Base-by-base conservation (phyloP, 495 filamentous ascomycete species). In the Xylaria acuta region DNA sequence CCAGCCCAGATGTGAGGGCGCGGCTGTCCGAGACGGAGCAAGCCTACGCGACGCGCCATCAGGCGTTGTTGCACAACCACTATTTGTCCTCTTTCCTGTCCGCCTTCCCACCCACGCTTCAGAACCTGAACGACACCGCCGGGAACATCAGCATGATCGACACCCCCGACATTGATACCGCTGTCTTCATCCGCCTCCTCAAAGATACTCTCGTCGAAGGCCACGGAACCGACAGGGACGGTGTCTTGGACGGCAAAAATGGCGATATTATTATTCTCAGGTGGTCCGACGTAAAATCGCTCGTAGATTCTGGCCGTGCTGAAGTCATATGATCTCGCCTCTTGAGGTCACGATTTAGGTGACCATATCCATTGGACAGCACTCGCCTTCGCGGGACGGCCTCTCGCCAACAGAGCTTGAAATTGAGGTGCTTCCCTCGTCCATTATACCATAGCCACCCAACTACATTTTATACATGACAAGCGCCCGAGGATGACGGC, bases 81-180 rank as follows among this genome's bases (percentile, higher is more conserved):
- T 98, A 94, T 79, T 83, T 90, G 20, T 85, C 89, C 1, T 92
- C 92, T 1, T 99, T 99, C 79, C 85, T 99, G 68, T 85, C 85
- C 0, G 87, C 90, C 34, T 99, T 99, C 73, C 95, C 96, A 36
- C 80, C 87, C 45, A 81, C 86, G 49, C 78, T 98, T 78, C 90
- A 93, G 78, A 87, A 92, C 76, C 82, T 99, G 64, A 94, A 98
- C 85, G 97, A 99, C 83, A 93, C 92, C 64, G 89, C 91, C 0
- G 95, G 93, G 1, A 94, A 94, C 2, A 91, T 94, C 69, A 93
- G 89, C 82, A 99, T 99, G 96, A 88, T 99, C 30, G 93, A 97
- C 73, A 84, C 87, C 1, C 96, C 96, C 9, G 97, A 98, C 82
- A 79, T 87, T 65, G 90, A 94, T 53, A 85, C 88, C 51, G 94